Percentiles rank a stretch among this genome's conserved stretches.
Conservation (phyloP, 2,329 filamentous ascomycete genomes). For the Ophiostoma ulmi region DNA sequence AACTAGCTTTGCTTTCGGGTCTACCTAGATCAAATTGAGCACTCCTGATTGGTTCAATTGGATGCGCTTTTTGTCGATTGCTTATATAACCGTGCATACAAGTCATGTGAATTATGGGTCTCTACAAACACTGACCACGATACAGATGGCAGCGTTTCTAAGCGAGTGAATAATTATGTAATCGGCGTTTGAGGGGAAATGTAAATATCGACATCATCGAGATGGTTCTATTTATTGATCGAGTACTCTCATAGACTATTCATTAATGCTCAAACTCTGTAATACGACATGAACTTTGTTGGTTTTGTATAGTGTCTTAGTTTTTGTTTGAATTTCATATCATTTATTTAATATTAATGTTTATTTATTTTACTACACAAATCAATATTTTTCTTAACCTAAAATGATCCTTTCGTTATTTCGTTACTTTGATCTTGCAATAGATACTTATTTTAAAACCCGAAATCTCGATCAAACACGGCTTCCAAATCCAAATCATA, state of each 20-base stretch:
- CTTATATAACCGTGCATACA: not conserved
- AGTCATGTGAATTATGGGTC: constrained; percentile 3
- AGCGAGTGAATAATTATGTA: constrained; percentile 33
- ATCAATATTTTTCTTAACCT: too few relatives aligned
- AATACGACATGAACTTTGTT: not conserved
- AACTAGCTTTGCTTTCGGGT: constrained; percentile 16
- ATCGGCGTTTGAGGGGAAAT: not conserved
- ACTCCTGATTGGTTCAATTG: constrained; percentile 15
- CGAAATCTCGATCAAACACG: too few relatives aligned
- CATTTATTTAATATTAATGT: not conserved
- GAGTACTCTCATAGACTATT: not conserved
- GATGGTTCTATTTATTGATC: not conserved
- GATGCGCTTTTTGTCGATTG: not conserved
- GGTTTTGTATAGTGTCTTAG: not conserved
- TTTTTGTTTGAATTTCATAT: not conserved
- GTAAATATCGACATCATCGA: not conserved
- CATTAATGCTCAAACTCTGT: too few relatives aligned
- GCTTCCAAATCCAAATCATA: too few relatives aligned
- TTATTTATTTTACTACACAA: not conserved
- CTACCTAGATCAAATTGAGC: constrained; percentile 16
- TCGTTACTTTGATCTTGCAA: not conserved
- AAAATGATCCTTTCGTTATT: not conserved
- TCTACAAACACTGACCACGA: not conserved
- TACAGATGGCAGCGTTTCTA: not conserved
- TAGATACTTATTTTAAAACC: not conserved